A percentile compares a stretch with the other conserved stretches of the same genome.
phyloP scores from a whole-genome alignment of 345 rosid species.

The Citrus medica region DNA sequence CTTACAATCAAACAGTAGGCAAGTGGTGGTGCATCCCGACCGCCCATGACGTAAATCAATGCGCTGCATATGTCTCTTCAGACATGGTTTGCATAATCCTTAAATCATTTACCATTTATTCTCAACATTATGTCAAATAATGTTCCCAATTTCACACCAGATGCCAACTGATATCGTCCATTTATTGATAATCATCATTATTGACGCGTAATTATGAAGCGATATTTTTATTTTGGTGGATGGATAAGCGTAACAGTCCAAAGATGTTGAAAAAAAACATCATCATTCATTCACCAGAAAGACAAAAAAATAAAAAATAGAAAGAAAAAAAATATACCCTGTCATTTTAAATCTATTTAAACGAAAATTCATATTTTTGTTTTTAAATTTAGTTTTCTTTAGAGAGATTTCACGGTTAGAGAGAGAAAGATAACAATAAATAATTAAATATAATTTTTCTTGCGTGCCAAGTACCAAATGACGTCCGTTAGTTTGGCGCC shows the following conservation, averaged over 20 bases:
- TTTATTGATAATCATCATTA: background rate
- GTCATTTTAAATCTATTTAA: background rate
- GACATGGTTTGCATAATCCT: too few species aligned
- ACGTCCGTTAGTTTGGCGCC: background rate
- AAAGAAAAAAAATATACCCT: background rate
- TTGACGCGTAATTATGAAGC: background rate
- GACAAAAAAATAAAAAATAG: too few species aligned
- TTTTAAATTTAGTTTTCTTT: background rate
- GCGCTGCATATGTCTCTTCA: too few species aligned
- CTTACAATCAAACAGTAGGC: too few species aligned
- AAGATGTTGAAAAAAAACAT: background rate
- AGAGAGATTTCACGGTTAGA: background rate
- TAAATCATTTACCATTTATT: too few species aligned
- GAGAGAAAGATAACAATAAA: background rate
- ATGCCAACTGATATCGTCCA: background rate
- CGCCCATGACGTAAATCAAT: too few species aligned
- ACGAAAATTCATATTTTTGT: too few species aligned
- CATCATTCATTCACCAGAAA: background rate
- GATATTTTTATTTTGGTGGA: background rate
- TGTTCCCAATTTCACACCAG: background rate
- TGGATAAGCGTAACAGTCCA: background rate
- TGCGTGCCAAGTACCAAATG: background rate
- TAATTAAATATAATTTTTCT: background rate
- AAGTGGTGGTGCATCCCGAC: too few species aligned
- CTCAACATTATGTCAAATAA: too few species aligned